Evolutionary conservation across 345 rosid species (phyloP), one percentile per base, ranked within the genome.

Genomic region (Acer saccharum): DNA sequence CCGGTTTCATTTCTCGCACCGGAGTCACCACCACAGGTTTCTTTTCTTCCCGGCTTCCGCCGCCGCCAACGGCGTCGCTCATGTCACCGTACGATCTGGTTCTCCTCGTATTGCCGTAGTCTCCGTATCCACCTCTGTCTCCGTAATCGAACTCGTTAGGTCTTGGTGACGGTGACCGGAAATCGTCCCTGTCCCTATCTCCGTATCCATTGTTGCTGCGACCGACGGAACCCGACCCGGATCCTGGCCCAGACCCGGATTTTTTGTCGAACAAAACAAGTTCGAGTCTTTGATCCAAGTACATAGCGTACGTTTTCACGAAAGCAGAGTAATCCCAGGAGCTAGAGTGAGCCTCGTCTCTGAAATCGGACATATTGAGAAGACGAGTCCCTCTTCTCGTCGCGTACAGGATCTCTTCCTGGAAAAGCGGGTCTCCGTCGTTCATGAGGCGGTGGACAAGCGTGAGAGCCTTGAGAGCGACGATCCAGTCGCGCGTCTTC

Each of bases 401-500:
- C 1, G 96, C 89, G 69, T 84, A 86, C 73, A 90, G 78, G n/a
- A 93, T 84, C 90, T 92, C 99, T 60, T 95, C 94, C 81, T 89
- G 91, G 44, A 90, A 91, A 1, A 89, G 65, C 9, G 89, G 90
- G 77, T 92, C 93, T 0, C 96, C 98, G 8, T 93, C 97, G 61
- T 83, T 84, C 69, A 92, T 77, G 35, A 95, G 85, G 78, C 97
- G 83, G 69, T 92, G 99, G 12, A 92, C 83, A 1, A 95, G 89
- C 85, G 86, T 87, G 25, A 95, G 79, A 0, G 97, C 87, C 83
- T 95, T 95, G 23, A 95, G 86, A 1, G 97, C 98, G 67, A 95
- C 97, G 72, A 87, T 81, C 99, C 99, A 93, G 74, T 95, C 94
- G 27, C 94, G 91, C 12, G 98, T 95, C 83, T 95, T 95, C 21